These are phyloP conservation scores for Dendrobium nobile DNA, from an alignment of 106 monocot species.

Conservation along the genomic window DNA sequence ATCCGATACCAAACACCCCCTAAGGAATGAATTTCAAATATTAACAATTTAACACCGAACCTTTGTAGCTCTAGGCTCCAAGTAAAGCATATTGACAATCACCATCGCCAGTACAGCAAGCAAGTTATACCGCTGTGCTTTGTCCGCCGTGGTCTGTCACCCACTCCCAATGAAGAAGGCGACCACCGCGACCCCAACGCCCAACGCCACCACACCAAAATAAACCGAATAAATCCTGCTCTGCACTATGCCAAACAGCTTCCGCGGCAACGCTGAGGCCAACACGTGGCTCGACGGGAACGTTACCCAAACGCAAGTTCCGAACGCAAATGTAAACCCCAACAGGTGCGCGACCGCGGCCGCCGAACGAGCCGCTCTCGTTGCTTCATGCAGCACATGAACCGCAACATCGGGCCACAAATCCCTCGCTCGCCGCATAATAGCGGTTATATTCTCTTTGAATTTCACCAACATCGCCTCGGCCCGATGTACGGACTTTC, in stretches of 20 bases:
- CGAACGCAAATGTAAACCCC: slow-evolving; percentile 54
- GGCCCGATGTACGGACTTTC: background rate
- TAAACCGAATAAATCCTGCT: slow-evolving; percentile 77
- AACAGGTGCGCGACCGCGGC: slow-evolving; percentile 40
- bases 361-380: slow-evolving; percentile 7
- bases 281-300: slow-evolving; percentile 80
- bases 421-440: slow-evolving; percentile 25
- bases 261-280: slow-evolving; percentile 46
- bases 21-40: no score
- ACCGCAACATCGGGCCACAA: slow-evolving; percentile 22
- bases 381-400: slow-evolving; percentile 12
- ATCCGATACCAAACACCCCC: no score
- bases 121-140: slow-evolving; percentile 44
- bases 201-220: slow-evolving; percentile 46
- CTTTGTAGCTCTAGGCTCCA: slow-evolving; percentile 79
- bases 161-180: slow-evolving; percentile 20
- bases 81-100: slow-evolving; percentile 46
- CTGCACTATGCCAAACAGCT: slow-evolving; percentile 82
- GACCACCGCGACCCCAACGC: slow-evolving; percentile 19
- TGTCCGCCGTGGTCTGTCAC: slow-evolving; percentile 5
- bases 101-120: slow-evolving; percentile 34
- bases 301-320: slow-evolving; percentile 77
- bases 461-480: slow-evolving; percentile 9
- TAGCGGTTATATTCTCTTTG: slow-evolving; percentile 33
- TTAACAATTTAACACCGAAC: background rate